Evolutionary conservation across 306 rosid genomes (phyloP), one percentile per base, ranked within the genome.

Genomic region (Glycine tomentella): DNA sequence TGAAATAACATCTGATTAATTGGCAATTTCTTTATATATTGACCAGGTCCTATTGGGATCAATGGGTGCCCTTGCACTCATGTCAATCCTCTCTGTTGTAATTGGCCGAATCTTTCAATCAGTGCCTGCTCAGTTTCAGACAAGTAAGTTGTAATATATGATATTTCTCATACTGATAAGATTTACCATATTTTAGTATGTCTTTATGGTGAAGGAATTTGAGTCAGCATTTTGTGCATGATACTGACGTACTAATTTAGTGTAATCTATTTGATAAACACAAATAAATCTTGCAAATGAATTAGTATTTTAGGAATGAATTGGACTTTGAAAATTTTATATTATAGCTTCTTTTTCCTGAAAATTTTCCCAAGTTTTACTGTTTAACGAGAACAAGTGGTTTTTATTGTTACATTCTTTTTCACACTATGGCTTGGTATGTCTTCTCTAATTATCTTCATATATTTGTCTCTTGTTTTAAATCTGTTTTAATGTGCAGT

Each of bases 81-180:
- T 95, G 98, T 85, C 97, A 40, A 38, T 91, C 62, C 90, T 95
- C 36, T 95, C 99, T 13, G 98, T 93, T 81, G 87, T 90, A 73
- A 95, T 95, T 70, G 99, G 99, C 17, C 88, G 88, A 50, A 80
- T 95, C 80, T 95, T 95, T 83, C 93, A 93, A 58, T 89, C 98
- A 56, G 98, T 95, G 66, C 99, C 99, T 73, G 99, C 99, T 81
- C 99, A 91, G 68, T 93, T 95, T 78, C 97, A 95, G 86, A 95
- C 99, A 82, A 95, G 99, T 95, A 92, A 93, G 98, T 83, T 53
- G 57, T 64, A 58, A 56, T 36, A n/a, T n/a, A 52, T 81, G 33
- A 58, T 56, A 49, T 78, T 81, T 84, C 46, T 78, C 77, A 48
- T 73, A 83, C 66, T 65, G 34, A 59, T 36, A 52, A 50, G 48